These are phyloP conservation scores for Poronia punctata DNA, from an alignment of 495 filamentous ascomycete genomes.

Conservation along the genomic window DNA sequence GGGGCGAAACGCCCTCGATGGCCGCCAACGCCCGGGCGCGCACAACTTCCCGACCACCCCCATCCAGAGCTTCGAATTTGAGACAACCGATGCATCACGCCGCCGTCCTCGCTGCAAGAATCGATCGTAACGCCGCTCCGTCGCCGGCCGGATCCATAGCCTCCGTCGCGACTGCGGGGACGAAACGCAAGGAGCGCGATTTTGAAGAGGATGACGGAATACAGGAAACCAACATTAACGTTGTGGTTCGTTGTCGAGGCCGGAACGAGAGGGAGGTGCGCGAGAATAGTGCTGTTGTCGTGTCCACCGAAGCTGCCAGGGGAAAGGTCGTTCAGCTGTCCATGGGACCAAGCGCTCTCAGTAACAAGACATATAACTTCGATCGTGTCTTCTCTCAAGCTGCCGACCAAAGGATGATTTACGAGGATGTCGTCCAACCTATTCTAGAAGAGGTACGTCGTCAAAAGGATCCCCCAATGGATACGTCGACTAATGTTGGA, in stretches of 20 bases:
- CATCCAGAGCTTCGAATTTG: conserved; percentile 17
- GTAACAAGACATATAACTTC: conserved; percentile 94
- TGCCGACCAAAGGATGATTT: conserved; percentile 86
- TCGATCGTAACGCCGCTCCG: conserved; percentile 37
- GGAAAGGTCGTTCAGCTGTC: conserved; percentile 77
- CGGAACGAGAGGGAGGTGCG: conserved; percentile 85
- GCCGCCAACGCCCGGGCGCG: conserved; percentile 19
- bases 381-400: conserved; percentile 96
- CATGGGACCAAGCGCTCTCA: conserved; percentile 86
- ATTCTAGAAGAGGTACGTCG: conserved; percentile 78
- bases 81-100: conserved; percentile 18
- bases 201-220: conserved; percentile 60
- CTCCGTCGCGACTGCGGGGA: conserved; percentile 46
- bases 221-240: conserved; percentile 92
- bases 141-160: conserved; percentile 61
- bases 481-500: not conserved
- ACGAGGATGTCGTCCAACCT: conserved; percentile 87
- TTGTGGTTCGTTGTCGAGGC: conserved; percentile 89
- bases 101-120: conserved; percentile 24
- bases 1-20: conserved; percentile 20
- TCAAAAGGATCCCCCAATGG: not conserved
- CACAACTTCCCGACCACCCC: conserved; percentile 25
- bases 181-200: conserved; percentile 76
- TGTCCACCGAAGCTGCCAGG: conserved; percentile 78
- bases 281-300: conserved; percentile 88